Conservation (phyloP, 306 rosid genomes). For the barrel medic (Medicago truncatula) region DNA sequence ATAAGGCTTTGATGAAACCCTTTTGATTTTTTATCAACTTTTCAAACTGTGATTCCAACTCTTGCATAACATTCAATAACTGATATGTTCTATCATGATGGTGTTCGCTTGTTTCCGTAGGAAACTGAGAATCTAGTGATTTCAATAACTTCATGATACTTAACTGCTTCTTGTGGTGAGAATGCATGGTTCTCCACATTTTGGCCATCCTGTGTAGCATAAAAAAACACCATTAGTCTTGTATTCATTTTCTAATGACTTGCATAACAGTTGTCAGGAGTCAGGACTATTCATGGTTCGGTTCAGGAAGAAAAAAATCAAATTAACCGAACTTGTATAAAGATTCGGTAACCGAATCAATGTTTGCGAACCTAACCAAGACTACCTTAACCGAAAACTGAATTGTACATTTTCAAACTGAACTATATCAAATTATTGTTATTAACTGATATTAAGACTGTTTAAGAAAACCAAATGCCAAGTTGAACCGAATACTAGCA, state of each 20-base stretch:
- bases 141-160: conserved; percentile 45
- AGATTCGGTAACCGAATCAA: background rate
- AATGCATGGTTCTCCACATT: conserved; percentile 29
- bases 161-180: conserved; percentile 61
- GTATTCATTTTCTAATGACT: background rate
- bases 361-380: background rate
- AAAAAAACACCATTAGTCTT: background rate
- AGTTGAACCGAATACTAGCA: no score
- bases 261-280: background rate
- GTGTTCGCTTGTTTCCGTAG: conserved; percentile 78
- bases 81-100: conserved; percentile 84
- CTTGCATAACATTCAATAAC: conserved; percentile 64
- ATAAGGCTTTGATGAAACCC: conserved; percentile 70
- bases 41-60: conserved; percentile 70
- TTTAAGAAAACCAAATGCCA: no score
- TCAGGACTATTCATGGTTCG: background rate
- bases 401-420: no score
- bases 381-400: background rate
- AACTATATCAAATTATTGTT: background rate
- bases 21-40: conserved; percentile 67
- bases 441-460: background rate
- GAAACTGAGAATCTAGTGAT: conserved; percentile 69
- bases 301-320: background rate
- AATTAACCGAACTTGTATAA: background rate
- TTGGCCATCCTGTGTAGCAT: conserved; percentile 18